Base-by-base conservation (phyloP, 768 basidiomycete species). In the Kondoa subrosea region DNA sequence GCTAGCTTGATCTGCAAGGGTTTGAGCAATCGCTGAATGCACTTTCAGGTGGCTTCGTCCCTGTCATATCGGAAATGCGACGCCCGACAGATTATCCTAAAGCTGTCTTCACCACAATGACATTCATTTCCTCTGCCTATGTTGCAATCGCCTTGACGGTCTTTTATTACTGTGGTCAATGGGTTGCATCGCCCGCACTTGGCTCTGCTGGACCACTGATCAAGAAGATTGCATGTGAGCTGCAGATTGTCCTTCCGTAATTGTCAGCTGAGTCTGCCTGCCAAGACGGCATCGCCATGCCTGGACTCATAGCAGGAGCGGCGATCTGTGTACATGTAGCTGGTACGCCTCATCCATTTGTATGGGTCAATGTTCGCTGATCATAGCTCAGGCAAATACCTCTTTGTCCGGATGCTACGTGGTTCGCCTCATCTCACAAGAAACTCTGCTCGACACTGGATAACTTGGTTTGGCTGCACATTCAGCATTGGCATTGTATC, bases 21-120 rank as follows among this genome's bases (percentile, higher is more conserved):
- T n/a, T n/a, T n/a, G n/a, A n/a, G n/a, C n/a, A n/a, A n/a, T n/a
- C n/a, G n/a, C n/a, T n/a, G n/a, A n/a, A n/a, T n/a, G n/a, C n/a
- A n/a, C n/a, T n/a, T n/a, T n/a, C n/a, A n/a, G n/a, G n/a, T n/a
- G 65, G 34, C 34, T 66, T 50, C 26, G 40, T 66, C 21, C 65
- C 65, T 4, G 65, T 66, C 15, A 40, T 66, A 4, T 4, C 4
- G 4, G 65, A 66, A 56, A 66, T 66, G 65, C 12, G 26, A 26
- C 60, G 30, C 60, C 76, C 74, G 3, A 70, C 69, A 31, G 74
- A 77, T 60, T 79, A 74, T 72, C 74, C 72, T 58, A 76, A 75
- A 66, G 67, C 71, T 17, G 67, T 78, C 57, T 58, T 75, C 57
- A 64, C 70, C 3, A 73, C 73, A 58, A 75, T 76, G 69, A 57